phyloP scores from a whole-genome alignment of 202 grass and related monocot genomes.

The Alloteropsis angusta region DNA sequence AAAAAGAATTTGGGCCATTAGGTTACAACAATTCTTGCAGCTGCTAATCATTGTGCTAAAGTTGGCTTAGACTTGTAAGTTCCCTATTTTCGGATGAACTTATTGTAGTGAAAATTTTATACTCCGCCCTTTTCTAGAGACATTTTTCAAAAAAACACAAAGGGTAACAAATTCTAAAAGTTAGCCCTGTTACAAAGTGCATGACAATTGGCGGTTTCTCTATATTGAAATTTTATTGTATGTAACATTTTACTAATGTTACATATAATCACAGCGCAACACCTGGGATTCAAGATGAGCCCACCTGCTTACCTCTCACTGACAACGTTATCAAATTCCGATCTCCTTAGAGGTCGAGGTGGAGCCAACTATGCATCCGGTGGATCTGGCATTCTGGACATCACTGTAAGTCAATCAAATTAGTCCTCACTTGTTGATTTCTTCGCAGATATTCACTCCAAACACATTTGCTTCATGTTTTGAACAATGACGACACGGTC shows the following conservation, averaged over 20 bases:
- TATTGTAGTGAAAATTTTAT: not conserved
- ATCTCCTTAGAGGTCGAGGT: conserved; percentile 7
- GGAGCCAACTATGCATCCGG: conserved; percentile 64
- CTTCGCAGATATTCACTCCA: not conserved
- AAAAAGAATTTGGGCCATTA: too few species aligned
- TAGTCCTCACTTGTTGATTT: not conserved
- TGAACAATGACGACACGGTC: too few species aligned
- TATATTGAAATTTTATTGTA: not conserved
- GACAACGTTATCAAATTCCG: not conserved
- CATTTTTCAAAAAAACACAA: too few species aligned
- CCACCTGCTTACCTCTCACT: conserved; percentile 41
- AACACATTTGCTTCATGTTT: not conserved
- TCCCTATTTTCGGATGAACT: too few species aligned
- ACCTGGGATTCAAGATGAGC: conserved; percentile 42
- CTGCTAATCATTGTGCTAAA: too few species aligned
- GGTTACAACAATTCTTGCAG: too few species aligned
- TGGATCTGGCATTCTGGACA: conserved; percentile 50
- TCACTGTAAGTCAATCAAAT: conserved; percentile 25
- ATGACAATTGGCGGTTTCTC: too few species aligned
- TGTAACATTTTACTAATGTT: not conserved
- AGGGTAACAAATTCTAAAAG: too few species aligned
- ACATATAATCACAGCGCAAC: conserved; percentile 18
- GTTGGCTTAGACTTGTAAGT: not conserved
- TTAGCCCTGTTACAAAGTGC: too few species aligned
- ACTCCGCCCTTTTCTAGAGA: not conserved